These are phyloP conservation scores for Exophiala sp. DNA, from an alignment of 2,329 filamentous ascomycete species.

Conservation along the genomic window DNA sequence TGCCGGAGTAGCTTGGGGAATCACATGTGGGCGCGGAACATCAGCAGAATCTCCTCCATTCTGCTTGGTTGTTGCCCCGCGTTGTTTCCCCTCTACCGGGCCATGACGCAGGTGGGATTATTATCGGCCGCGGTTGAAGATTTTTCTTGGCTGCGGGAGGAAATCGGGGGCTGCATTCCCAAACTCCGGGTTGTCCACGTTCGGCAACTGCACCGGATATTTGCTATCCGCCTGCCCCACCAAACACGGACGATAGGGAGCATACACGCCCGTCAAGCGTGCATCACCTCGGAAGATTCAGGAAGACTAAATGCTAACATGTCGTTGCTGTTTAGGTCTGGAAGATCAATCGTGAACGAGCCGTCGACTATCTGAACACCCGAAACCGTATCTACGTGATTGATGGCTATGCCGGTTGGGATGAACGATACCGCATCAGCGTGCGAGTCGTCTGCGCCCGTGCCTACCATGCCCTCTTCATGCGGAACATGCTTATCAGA, in stretches of 20 bases:
- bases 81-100: slow-evolving; percentile 8
- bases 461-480: slow-evolving; percentile 99
- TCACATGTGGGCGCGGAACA: slow-evolving; percentile 11
- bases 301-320: slow-evolving; percentile 14
- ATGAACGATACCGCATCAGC: slow-evolving; percentile 94
- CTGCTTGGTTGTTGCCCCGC: slow-evolving; percentile 12
- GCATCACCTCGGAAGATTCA: slow-evolving; percentile 2
- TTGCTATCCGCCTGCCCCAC: not conserved
- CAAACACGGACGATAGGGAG: too few species aligned
- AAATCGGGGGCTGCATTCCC: slow-evolving; percentile 1
- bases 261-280: not conserved
- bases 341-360: slow-evolving; percentile 98
- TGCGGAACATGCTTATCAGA: slow-evolving; percentile 99
- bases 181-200: not conserved
- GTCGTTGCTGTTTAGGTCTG: slow-evolving; percentile 62
- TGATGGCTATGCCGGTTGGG: slow-evolving; percentile 96
- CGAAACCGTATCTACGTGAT: slow-evolving; percentile 97
- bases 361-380: slow-evolving; percentile 98
- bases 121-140: slow-evolving; percentile 7
- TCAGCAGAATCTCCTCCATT: not conserved
- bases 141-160: slow-evolving; percentile 16
- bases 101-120: slow-evolving; percentile 16
- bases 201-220: slow-evolving; percentile 3
- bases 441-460: slow-evolving; percentile 97
- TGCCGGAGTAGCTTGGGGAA: slow-evolving; percentile 4